Conservation (phyloP, 306 rosid species). For the Hippophae tibetana region DNA sequence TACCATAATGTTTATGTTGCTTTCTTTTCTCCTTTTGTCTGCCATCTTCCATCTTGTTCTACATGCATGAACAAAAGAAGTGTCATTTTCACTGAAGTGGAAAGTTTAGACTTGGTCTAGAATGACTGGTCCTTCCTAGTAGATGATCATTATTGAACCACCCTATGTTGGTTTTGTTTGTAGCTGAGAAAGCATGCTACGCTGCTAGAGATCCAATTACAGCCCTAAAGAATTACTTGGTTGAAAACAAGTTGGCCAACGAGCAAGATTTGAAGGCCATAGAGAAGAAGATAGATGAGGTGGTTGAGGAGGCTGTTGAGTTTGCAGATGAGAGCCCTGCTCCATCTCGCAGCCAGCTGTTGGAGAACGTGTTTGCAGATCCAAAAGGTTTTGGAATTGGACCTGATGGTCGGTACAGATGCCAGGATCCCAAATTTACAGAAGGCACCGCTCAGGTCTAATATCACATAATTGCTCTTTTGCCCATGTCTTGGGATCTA, state of each 20-base stretch:
- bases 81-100: too few species aligned
- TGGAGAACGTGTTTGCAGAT: slow-evolving; percentile 95
- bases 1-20: too few species aligned
- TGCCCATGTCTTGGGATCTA: slow-evolving; percentile 10
- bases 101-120: too few species aligned
- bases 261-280: slow-evolving; percentile 75
- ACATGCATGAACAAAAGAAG: too few species aligned
- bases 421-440: slow-evolving; percentile 97
- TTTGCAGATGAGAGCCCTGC: slow-evolving; percentile 82
- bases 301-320: slow-evolving; percentile 73
- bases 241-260: slow-evolving; percentile 61
- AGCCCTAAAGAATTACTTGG: slow-evolving; percentile 63
- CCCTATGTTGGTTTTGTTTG: slow-evolving; percentile 10
- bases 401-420: slow-evolving; percentile 90
- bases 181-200: slow-evolving; percentile 94
- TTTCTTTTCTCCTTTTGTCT: too few species aligned
- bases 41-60: too few species aligned
- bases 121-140: background rate
- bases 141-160: slow-evolving; percentile 3
- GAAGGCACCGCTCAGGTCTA: slow-evolving; percentile 96
- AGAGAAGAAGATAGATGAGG: slow-evolving; percentile 72
- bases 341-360: slow-evolving; percentile 83
- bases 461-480: slow-evolving; percentile 7
- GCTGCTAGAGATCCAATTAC: slow-evolving; percentile 85
- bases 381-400: slow-evolving; percentile 98